Base-by-base conservation (phyloP, 1,139 yeast species). In the Scheffersomyces illinoinensis region DNA sequence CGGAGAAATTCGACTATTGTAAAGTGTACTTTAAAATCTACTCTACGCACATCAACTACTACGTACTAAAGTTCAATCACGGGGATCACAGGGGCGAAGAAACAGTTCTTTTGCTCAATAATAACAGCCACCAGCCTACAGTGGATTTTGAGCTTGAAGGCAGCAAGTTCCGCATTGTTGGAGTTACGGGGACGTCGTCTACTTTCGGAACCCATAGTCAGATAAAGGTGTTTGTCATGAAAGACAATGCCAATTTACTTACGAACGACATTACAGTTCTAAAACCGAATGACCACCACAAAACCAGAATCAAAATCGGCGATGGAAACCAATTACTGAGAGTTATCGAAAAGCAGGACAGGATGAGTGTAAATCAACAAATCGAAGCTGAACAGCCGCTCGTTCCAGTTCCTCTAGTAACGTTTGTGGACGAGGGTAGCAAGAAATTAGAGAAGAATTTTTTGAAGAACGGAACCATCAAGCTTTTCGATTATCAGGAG, bases 101-200 rank as follows among this genome's bases (percentile, higher is more conserved):
- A 48, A 63, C 70, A 7, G 57, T 75, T 53, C 64, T 66, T 7
- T 52, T 76, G 12, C 61, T 72, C 54, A 67, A 75, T 59, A 77
- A 78, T 58, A 79, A 78, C 57, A 75, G 76, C 48, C 62, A 72
- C 47, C 70, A 68, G 52, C 82, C 83, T 0, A 71, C 74, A 14
- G 77, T 75, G 8, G 83, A 79, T 60, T 69, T 76, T 46, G 58
- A 64, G 33, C 71, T 69, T 64, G 66, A 68, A 48, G 66, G 64
- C 46, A 71, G 78, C 26, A 75, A 75, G 57, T 65, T 78, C 33
- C 67, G 83, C 39, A 66, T 76, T 3, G 59, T 64, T 49, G 83
- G 83, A 0, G 71, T 76, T 0, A 71, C 80, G 3, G 81, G 81
- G 0, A 74, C 78, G 3, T 67, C 79, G 1, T 76, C 82, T 10